These are phyloP conservation scores for Tinospora cordifolia DNA, from an alignment of 164 flowering plant species.

Conservation along the genomic window DNA sequence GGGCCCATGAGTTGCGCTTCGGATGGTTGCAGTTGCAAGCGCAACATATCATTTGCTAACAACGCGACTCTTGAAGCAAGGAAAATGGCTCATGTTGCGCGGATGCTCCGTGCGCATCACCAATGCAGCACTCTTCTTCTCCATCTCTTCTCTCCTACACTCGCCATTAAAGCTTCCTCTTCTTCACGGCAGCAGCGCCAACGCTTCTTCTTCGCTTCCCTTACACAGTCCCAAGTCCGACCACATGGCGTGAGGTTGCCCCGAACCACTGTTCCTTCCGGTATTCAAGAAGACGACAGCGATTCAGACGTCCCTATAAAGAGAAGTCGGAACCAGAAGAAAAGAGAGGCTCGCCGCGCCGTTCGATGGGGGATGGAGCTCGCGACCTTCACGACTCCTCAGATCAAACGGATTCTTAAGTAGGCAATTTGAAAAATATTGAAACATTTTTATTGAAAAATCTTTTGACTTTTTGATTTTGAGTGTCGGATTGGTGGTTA, in stretches of 20 bases:
- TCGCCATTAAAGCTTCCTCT: constrained; percentile 9
- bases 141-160: constrained; percentile 2
- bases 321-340: constrained; percentile 74
- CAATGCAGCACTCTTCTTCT: constrained; percentile 17
- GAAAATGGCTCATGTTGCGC: constrained; percentile 31
- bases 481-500: background rate
- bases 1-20: no score
- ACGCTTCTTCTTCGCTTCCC: constrained; percentile 9
- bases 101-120: constrained; percentile 30
- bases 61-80: background rate
- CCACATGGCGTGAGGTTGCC: constrained; percentile 32
- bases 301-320: constrained; percentile 26
- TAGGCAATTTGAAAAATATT: constrained; percentile 7
- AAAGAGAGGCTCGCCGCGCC: constrained; percentile 75
- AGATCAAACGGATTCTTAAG: constrained; percentile 76
- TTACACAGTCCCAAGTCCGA: constrained; percentile 21
- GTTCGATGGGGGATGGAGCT: constrained; percentile 88
- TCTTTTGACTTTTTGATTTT: background rate
- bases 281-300: constrained; percentile 14
- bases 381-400: constrained; percentile 57
- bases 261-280: constrained; percentile 21
- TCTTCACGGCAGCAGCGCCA: background rate
- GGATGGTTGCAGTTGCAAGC: no score
- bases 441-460: background rate
- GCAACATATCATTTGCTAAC: no score